Evolutionary conservation across 2,329 filamentous ascomycete species (phyloP).

Genomic region (Fusarium sp.): DNA sequence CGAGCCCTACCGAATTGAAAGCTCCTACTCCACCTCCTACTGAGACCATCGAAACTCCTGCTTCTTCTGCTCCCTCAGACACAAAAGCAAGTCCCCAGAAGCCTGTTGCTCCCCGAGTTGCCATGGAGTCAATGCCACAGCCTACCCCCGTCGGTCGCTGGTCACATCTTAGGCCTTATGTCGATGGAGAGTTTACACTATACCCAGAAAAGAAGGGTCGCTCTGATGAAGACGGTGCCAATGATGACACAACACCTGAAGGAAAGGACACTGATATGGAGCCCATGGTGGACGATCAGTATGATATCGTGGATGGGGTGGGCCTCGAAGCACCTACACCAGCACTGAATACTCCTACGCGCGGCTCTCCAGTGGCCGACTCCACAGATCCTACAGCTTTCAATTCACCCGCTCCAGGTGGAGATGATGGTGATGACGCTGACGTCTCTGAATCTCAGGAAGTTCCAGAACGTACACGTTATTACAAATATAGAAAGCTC

Average conservation of each 20-base stretch:
- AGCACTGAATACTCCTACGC: slow-evolving; percentile 51
- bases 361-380: slow-evolving; percentile 53
- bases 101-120: slow-evolving; percentile 9
- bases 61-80: slow-evolving; percentile 34
- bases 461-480: slow-evolving; percentile 40
- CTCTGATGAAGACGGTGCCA: slow-evolving; percentile 45
- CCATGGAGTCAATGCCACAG: slow-evolving; percentile 40
- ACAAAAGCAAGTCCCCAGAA: slow-evolving; percentile 38
- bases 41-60: slow-evolving; percentile 28
- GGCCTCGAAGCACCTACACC: slow-evolving; percentile 49
- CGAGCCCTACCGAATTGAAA: slow-evolving; percentile 32
- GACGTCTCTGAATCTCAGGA: slow-evolving; percentile 51
- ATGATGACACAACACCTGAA: slow-evolving; percentile 47
- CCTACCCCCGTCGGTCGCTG: slow-evolving; percentile 48
- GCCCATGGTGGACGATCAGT: slow-evolving; percentile 47
- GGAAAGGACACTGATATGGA: slow-evolving; percentile 48
- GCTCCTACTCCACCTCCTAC: slow-evolving; percentile 28
- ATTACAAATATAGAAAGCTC: slow-evolving; percentile 60
- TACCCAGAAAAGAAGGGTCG: slow-evolving; percentile 53
- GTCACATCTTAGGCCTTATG: slow-evolving; percentile 53
- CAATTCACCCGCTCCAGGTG: slow-evolving; percentile 51
- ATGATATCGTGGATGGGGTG: slow-evolving; percentile 45
- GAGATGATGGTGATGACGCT: slow-evolving; percentile 50
- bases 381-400: slow-evolving; percentile 50
- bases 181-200: slow-evolving; percentile 51